Evolutionary conservation across 2,329 filamentous ascomycete genomes (phyloP), one percentile per base, ranked within the genome.

Genomic region (Colletotrichum graminicola): DNA sequence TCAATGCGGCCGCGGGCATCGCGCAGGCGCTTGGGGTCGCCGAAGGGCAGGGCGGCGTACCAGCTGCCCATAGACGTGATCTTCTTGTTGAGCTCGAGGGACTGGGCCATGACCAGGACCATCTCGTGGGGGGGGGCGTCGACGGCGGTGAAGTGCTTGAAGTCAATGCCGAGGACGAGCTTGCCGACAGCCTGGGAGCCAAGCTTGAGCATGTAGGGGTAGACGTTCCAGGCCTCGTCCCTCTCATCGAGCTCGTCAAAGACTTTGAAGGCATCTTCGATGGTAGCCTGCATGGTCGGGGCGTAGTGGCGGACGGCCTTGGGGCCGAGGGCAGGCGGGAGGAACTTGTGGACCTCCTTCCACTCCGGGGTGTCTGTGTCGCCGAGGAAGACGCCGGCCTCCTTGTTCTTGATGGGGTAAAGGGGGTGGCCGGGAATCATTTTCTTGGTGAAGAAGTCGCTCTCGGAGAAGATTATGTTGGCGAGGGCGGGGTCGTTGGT

Each of bases 281-380:
- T 82, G 0, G 85, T 86, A 57, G 82, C 77, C 73, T 90, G 87
- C 87, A 91, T 91, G 0, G 82, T 84, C 0, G 89, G 88, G 0
- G 87, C 84, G 72, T 91, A 91, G 74, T 91, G 89, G 0, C 86
- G 81, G 5, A 91, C 88, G 0, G 89, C 89, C 75, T 89, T 90
- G 41, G 89, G 88, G 0, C 85, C 84, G 14, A 91, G 80, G 0
- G 87, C 86, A 0, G 89, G 88, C 0, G 89, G 88, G 0, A 91
- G 74, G 77, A 90, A 91, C 76, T 91, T 91, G 81, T 91, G 90
- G 0, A 86, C 84, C 0, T 84, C 75, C 32, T 78, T 76, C 85
- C 85, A 89, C 66, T 84, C 82, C 21, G 84, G 80, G 0, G 83
- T 85, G 26, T 87, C 82, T 0, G 87, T 89, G 74, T 89, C 87